These are phyloP conservation scores for Ascobolus immersus DNA, from an alignment of 495 filamentous ascomycete genomes.

Conservation along the genomic window DNA sequence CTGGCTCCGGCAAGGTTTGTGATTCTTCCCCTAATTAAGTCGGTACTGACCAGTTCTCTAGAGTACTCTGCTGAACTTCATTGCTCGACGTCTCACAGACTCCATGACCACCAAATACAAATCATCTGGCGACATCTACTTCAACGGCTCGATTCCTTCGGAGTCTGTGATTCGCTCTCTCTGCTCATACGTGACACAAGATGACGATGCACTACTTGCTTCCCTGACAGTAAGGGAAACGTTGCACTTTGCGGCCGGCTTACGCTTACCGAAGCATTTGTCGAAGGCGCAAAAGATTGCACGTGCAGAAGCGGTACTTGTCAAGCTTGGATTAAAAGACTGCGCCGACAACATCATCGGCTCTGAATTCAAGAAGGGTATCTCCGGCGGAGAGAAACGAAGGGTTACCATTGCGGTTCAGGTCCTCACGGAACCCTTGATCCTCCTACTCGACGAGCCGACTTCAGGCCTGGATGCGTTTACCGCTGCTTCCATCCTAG, in stretches of 20 bases:
- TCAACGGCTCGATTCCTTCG: slow-evolving; percentile 40
- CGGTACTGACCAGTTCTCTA: background rate
- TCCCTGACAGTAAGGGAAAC: slow-evolving; percentile 54
- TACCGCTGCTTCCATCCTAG: slow-evolving; percentile 47
- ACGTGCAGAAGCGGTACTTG: slow-evolving; percentile 40
- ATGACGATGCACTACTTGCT: slow-evolving; percentile 46
- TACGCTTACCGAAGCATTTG: slow-evolving; percentile 44
- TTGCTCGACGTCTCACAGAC: slow-evolving; percentile 35
- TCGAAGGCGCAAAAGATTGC: slow-evolving; percentile 33
- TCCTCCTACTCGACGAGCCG: slow-evolving; percentile 22
- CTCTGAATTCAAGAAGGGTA: slow-evolving; percentile 43
- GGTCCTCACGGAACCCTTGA: slow-evolving; percentile 43
- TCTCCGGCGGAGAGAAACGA: slow-evolving; percentile 52
- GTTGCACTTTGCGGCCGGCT: slow-evolving; percentile 36
- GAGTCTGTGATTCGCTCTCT: slow-evolving; percentile 38
- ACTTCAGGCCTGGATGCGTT: slow-evolving; percentile 46
- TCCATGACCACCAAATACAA: slow-evolving; percentile 29
- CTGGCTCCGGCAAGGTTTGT: slow-evolving; percentile 36
- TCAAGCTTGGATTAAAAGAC: slow-evolving; percentile 51
- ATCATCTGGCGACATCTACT: slow-evolving; percentile 31
- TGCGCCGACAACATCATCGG: slow-evolving; percentile 52
- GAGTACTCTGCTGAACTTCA: slow-evolving; percentile 41
- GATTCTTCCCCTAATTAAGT: background rate
- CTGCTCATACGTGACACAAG: slow-evolving; percentile 50
- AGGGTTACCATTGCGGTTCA: slow-evolving; percentile 52